Evolutionary conservation across 1,284 basidiomycete species (phyloP).

Genomic region (Exsudoporus floridanus): DNA sequence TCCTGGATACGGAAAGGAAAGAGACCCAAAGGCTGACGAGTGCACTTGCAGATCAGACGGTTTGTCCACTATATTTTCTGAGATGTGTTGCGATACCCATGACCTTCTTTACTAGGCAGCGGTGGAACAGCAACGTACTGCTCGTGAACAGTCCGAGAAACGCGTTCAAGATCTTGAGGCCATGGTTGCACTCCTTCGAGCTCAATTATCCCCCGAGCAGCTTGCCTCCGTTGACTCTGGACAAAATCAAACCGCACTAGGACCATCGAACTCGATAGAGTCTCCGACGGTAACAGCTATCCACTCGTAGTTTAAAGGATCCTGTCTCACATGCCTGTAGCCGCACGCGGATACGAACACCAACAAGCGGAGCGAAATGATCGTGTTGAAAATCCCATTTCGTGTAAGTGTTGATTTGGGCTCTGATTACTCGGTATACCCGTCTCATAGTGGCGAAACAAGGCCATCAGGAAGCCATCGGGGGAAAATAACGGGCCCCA

Average conservation of each 20-base stretch:
- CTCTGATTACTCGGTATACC: background rate
- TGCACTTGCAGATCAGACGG: slow-evolving; percentile 24
- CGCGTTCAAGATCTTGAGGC: slow-evolving; percentile 24
- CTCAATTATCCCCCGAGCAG: slow-evolving; percentile 23
- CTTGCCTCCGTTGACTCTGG: slow-evolving; percentile 17
- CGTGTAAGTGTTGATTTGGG: slow-evolving; percentile 16
- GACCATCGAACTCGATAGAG: background rate
- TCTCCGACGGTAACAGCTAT: slow-evolving; percentile 14
- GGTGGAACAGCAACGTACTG: slow-evolving; percentile 16
- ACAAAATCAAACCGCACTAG: background rate
- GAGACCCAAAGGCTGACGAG: slow-evolving; percentile 16
- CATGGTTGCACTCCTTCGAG: slow-evolving; percentile 18
- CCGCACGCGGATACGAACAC: slow-evolving; percentile 4
- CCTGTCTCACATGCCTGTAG: slow-evolving; percentile 15
- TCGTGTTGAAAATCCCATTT: slow-evolving; percentile 27
- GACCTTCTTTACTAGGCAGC: slow-evolving; percentile 10
- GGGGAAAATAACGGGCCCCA: slow-evolving; percentile 4
- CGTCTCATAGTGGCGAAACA: slow-evolving; percentile 8
- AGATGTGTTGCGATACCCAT: background rate
- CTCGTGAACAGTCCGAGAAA: slow-evolving; percentile 14
- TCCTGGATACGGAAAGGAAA: slow-evolving; percentile 16
- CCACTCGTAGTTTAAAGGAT: background rate
- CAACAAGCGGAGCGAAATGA: slow-evolving; percentile 25
- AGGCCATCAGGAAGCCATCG: slow-evolving; percentile 12
- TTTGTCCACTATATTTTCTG: slow-evolving; percentile 15